A percentile compares a stretch with the other conserved stretches of the same genome.
phyloP scores from a whole-genome alignment of 306 rosid species.

The Citrullus mucosospermus region DNA sequence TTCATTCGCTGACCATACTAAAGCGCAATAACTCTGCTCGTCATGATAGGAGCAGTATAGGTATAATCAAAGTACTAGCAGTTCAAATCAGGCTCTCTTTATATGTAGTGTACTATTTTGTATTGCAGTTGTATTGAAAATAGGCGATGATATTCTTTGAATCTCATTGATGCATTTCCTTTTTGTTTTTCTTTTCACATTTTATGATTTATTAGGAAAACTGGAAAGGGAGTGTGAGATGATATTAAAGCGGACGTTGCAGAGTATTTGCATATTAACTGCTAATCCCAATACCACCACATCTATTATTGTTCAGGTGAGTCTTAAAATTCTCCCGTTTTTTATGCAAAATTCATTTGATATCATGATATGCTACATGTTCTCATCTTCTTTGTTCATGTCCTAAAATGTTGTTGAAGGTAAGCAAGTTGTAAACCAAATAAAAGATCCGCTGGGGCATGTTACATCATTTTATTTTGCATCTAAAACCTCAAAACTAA shows the following conservation, averaged over 20 bases:
- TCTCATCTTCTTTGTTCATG: not conserved
- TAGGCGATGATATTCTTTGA: not conserved
- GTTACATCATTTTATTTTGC: not conserved
- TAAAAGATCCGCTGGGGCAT: not conserved
- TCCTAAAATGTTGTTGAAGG: not conserved
- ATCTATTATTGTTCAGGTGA: slow-evolving; percentile 58
- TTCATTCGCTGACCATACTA: not conserved
- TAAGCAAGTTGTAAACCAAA: not conserved
- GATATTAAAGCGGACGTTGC: slow-evolving; percentile 66
- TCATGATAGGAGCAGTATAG: too few relatives aligned
- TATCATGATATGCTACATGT: not conserved
- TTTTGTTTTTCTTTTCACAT: not conserved
- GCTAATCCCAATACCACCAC: slow-evolving; percentile 73
- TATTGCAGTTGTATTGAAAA: not conserved
- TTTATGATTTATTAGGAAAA: slow-evolving; percentile 34
- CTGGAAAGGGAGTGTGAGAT: slow-evolving; percentile 73
- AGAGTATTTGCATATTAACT: slow-evolving; percentile 59
- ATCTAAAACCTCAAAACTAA: not conserved
- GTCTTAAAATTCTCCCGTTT: not conserved
- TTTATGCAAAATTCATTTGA: not conserved
- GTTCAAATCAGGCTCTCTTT: not conserved
- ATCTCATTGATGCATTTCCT: not conserved
- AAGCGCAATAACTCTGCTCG: not conserved
- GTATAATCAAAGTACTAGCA: not conserved
- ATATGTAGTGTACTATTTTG: not conserved